phyloP scores from a whole-genome alignment of 495 filamentous ascomycete species.

The Neurospora terricola region DNA sequence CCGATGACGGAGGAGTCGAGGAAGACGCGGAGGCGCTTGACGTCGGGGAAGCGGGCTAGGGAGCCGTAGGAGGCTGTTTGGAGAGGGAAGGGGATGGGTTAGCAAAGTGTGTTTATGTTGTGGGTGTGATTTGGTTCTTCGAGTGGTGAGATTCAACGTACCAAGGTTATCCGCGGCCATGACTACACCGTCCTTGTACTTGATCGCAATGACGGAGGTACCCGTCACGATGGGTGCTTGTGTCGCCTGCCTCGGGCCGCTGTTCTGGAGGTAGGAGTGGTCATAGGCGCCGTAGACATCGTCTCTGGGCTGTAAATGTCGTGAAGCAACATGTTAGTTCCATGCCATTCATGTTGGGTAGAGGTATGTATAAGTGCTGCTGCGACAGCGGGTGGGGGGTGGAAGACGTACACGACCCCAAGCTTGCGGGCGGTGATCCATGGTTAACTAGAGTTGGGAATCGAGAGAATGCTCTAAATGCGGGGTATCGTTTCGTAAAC shows the following conservation, averaged over 20 bases:
- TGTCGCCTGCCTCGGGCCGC: slow-evolving; percentile 70
- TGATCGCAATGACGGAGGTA: slow-evolving; percentile 86
- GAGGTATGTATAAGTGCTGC: background rate
- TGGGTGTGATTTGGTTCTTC: background rate
- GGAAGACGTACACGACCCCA: slow-evolving; percentile 78
- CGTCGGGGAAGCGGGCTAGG: slow-evolving; percentile 90
- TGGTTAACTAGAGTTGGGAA: slow-evolving; percentile 24
- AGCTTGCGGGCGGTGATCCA: slow-evolving; percentile 93
- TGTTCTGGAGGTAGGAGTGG: slow-evolving; percentile 62
- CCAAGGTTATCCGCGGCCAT: slow-evolving; percentile 96
- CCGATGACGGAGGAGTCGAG: slow-evolving; percentile 66
- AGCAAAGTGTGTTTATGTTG: background rate
- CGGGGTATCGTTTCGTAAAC: background rate
- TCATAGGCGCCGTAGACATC: slow-evolving; percentile 94
- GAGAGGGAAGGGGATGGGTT: background rate
- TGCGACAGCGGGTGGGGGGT: background rate
- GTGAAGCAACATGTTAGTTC: slow-evolving; percentile 2
- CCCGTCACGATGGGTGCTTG: slow-evolving; percentile 89
- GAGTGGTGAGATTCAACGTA: slow-evolving; percentile 25
- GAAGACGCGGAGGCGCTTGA: slow-evolving; percentile 81
- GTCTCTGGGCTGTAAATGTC: slow-evolving; percentile 63
- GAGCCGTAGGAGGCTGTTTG: slow-evolving; percentile 86
- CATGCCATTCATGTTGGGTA: background rate
- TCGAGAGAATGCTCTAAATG: slow-evolving; percentile 4
- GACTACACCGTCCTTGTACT: slow-evolving; percentile 92